These are phyloP conservation scores for Polygonum aviculare DNA, from an alignment of 148 eudicot genomes.

Conservation along the genomic window DNA sequence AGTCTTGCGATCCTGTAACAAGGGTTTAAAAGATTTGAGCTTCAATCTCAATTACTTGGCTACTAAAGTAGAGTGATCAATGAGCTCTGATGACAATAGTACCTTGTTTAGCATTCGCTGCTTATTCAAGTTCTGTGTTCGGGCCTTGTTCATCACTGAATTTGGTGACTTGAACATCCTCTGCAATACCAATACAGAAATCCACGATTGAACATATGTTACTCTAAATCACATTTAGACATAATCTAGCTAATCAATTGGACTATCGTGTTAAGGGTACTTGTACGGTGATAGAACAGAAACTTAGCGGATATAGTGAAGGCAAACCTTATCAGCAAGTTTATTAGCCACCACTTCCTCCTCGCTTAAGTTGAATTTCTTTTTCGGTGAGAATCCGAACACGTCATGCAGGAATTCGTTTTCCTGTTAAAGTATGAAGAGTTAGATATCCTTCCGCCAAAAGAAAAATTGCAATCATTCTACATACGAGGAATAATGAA, in stretches of 20 bases:
- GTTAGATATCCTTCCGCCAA: not conserved
- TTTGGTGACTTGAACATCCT: conserved; percentile 77
- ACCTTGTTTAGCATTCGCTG: conserved; percentile 68
- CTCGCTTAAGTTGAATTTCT: conserved; percentile 23
- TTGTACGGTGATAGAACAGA: not conserved
- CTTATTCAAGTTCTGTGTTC: conserved; percentile 73
- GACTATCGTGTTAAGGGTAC: not conserved
- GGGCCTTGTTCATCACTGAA: conserved; percentile 63
- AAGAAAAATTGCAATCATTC: not conserved
- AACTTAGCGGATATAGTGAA: not conserved
- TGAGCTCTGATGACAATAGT: not conserved
- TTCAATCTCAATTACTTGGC: not conserved
- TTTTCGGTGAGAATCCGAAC: conserved; percentile 78
- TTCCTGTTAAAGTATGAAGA: conserved; percentile 33
- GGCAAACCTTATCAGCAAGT: conserved; percentile 58
- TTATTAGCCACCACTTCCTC: conserved; percentile 31
- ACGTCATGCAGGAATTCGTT: conserved; percentile 79
- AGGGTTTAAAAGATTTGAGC: not conserved
- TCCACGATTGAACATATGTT: not conserved
- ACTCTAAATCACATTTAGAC: not conserved
- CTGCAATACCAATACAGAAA: conserved; percentile 22
- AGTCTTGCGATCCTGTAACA: conserved; percentile 42
- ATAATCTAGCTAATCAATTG: not conserved
- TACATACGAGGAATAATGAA: not conserved
- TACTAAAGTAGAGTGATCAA: not conserved